Percentiles rank a stretch among this genome's conserved stretches.
Evolutionary conservation across 2,329 filamentous ascomycete species (phyloP).

Genomic region (Truncatella angustata): DNA sequence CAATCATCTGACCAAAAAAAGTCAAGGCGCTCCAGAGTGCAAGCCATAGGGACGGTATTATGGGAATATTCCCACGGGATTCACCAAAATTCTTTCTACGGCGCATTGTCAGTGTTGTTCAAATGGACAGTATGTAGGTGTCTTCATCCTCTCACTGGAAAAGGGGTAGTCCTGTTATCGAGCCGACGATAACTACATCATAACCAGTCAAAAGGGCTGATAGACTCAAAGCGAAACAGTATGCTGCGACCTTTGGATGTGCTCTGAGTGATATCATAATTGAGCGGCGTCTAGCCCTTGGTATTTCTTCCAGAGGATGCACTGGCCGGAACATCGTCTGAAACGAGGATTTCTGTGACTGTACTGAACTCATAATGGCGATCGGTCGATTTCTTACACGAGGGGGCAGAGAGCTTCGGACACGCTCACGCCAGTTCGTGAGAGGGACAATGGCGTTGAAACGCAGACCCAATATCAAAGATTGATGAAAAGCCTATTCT

Average conservation of each 20-base stretch:
- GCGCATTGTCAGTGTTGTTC: background rate
- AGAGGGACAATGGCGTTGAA: no score
- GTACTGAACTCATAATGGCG: background rate
- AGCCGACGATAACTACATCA: slow-evolving; percentile 12
- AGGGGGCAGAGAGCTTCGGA: no score
- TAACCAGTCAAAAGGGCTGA: slow-evolving; percentile 12
- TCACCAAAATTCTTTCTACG: background rate
- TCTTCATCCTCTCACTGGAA: slow-evolving; percentile 24
- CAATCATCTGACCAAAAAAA: slow-evolving; percentile 8
- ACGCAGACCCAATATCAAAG: no score
- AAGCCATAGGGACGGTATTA: slow-evolving; percentile 42
- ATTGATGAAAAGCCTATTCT: no score
- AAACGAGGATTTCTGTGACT: background rate
- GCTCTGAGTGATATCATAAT: background rate
- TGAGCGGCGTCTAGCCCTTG: background rate
- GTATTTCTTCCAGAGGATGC: background rate
- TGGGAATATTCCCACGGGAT: slow-evolving; percentile 12
- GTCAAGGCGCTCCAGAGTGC: slow-evolving; percentile 41
- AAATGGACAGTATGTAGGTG: slow-evolving; percentile 19
- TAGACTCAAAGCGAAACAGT: slow-evolving; percentile 11
- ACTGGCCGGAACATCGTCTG: background rate
- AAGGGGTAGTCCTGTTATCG: slow-evolving; percentile 3
- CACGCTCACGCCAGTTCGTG: no score
- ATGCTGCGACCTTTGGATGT: slow-evolving; percentile 8
- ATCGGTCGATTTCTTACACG: no score